These are phyloP conservation scores for Atalantia buxifolia DNA, from an alignment of 345 rosid genomes.

Conservation along the genomic window DNA sequence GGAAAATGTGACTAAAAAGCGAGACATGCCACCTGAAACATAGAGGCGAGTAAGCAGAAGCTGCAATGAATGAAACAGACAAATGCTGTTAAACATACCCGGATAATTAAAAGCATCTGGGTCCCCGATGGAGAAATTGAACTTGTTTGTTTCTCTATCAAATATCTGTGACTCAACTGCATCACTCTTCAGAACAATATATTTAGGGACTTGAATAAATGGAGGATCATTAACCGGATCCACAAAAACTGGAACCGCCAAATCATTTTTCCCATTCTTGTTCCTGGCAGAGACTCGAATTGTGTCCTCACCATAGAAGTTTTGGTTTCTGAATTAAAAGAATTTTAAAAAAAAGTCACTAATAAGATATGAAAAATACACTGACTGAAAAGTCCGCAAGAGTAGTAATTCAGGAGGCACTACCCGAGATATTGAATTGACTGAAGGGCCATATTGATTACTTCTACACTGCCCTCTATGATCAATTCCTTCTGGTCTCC, in stretches of 20 bases:
- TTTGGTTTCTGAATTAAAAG: constrained; percentile 49
- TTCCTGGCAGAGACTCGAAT: constrained; percentile 64
- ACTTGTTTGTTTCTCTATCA: constrained; percentile 42
- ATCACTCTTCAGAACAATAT: constrained; percentile 41
- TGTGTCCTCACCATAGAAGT: constrained; percentile 75
- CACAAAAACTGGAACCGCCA: constrained; percentile 55
- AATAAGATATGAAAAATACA: background rate
- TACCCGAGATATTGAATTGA: constrained; percentile 91
- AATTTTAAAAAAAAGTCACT: background rate
- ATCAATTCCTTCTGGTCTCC: constrained; percentile 43
- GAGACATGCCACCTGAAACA: constrained; percentile 53
- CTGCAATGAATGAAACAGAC: background rate
- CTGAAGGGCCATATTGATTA: constrained; percentile 62
- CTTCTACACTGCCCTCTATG: constrained; percentile 62
- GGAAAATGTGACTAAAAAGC: constrained; percentile 59
- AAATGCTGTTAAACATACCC: constrained; percentile 35
- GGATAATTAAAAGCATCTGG: constrained; percentile 71
- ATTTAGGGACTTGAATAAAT: constrained; percentile 50
- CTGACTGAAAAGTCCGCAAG: background rate
- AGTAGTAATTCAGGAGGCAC: constrained; percentile 1
- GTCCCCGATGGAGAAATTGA: constrained; percentile 76
- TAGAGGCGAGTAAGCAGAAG: background rate
- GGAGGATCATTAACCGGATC: constrained; percentile 88
- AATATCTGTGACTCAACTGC: constrained; percentile 51
- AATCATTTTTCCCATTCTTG: constrained; percentile 60